Evolutionary conservation across 495 filamentous ascomycete species (phyloP), one percentile per base, ranked within the genome.

Genomic region (Viridothelium virens): DNA sequence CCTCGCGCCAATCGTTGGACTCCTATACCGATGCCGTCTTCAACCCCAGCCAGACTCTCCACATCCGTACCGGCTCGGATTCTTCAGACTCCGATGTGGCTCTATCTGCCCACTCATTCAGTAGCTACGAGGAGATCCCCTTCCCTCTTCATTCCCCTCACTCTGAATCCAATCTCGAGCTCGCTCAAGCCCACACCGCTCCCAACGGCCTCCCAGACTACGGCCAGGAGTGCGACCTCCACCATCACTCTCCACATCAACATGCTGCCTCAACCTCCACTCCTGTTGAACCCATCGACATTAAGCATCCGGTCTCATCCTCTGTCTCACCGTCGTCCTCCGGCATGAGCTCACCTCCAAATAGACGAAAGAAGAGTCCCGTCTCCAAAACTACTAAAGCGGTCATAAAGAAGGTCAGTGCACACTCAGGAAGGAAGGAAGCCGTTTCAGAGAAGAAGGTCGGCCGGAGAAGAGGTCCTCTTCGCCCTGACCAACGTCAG

Each of bases 401-500:
- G 75, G 82, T 89, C 50, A 88, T 92, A 72, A 88, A 91, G 66
- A 75, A 75, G 72, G 75, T 74, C 70, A 71, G 61, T 56, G 82
- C 88, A 65, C 86, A 90, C 70, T 87, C 89, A 53, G 85, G 81
- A 47, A 85, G 86, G 56, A 95, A 94, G 79, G 89, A 91, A 71
- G 84, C 88, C 62, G 81, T 81, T 7, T 84, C 83, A 34, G 91
- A 96, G 82, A 96, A 96, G 85, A 89, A 89, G 68, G 89, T 96
- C 46, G 92, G 92, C 56, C 86, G 89, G 74, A 82, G 92, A 71
- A 89, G 87, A 73, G 92, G 92, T 36, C 92, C 92, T 31, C 84
- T 96, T 65, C 84, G 90, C 70, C 91, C 91, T n/a, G 92, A 96
- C 69, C 92, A 96, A 76, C 85, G 92, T 65, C 92, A 94, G 78